phyloP scores from a whole-genome alignment of 768 basidiomycete species.

The Amanita brunnescens region DNA sequence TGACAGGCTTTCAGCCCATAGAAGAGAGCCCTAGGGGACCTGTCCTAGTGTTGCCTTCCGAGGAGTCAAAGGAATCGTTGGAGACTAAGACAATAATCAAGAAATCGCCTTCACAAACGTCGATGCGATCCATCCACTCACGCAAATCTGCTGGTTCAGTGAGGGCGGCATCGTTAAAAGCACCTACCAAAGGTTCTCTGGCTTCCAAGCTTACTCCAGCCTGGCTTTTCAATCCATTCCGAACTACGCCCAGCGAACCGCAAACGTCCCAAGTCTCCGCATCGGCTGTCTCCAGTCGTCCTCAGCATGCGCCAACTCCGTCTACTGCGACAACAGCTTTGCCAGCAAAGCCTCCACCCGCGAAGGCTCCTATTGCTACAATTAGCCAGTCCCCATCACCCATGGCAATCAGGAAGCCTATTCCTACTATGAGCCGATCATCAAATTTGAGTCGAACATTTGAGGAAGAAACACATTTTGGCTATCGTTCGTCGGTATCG shows the following conservation, averaged over 20 bases:
- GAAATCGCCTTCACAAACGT: constrained; percentile 59
- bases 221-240: constrained; percentile 77
- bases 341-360: constrained; percentile 7
- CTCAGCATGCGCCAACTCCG: background rate
- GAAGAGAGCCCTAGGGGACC: constrained; percentile 58
- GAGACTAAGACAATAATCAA: constrained; percentile 29
- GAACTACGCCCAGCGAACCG: constrained; percentile 53
- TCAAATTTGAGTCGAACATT: constrained; percentile 42
- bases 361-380: constrained; percentile 27
- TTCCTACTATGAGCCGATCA: constrained; percentile 22
- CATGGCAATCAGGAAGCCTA: constrained; percentile 31
- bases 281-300: constrained; percentile 30
- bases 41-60: constrained; percentile 42
- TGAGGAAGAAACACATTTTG: constrained; percentile 47
- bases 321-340: constrained; percentile 11
- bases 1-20: constrained; percentile 48
- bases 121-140: constrained; percentile 49
- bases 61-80: constrained; percentile 25
- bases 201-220: constrained; percentile 59
- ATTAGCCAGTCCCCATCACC: constrained; percentile 27
- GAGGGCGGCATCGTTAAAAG: constrained; percentile 14
- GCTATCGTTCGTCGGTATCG: constrained; percentile 37
- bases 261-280: constrained; percentile 51
- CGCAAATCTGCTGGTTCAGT: constrained; percentile 39
- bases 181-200: constrained; percentile 28